Conservation (phyloP, 768 basidiomycete genomes). For the Zangia roseola region DNA sequence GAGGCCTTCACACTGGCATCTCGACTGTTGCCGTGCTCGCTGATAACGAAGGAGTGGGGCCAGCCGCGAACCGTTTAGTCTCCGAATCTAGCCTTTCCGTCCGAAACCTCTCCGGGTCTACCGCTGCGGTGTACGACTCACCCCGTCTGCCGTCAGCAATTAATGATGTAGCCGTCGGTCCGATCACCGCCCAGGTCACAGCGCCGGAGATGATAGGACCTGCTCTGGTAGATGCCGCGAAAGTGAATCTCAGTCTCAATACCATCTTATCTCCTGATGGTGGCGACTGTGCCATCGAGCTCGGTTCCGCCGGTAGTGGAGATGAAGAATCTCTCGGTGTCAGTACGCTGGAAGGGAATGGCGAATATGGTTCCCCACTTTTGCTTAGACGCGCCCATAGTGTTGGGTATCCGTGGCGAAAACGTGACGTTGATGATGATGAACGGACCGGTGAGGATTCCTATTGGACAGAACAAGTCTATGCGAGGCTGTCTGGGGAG, state of each 20-base stretch:
- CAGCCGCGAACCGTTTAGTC: background rate
- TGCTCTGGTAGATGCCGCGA: too few species aligned
- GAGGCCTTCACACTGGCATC: background rate
- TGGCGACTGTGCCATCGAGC: background rate
- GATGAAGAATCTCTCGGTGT: background rate
- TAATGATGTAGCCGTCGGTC: background rate
- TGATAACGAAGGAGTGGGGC: background rate
- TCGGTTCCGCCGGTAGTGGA: background rate
- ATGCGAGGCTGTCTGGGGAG: background rate
- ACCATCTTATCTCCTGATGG: background rate
- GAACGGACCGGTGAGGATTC: slow-evolving; percentile 2
- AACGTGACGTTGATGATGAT: background rate
- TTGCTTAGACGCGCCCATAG: slow-evolving; percentile 1
- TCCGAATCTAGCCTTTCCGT: too few species aligned
- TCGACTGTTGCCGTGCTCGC: background rate
- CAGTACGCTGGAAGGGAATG: background rate
- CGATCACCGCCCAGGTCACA: background rate
- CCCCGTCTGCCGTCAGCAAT: background rate
- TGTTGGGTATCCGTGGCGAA: background rate
- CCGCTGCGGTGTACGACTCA: background rate
- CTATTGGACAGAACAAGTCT: slow-evolving; percentile 11
- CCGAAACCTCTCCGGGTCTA: background rate
- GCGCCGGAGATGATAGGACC: background rate
- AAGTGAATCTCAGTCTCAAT: too few species aligned
- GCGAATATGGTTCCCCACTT: background rate